Evolutionary conservation across 2,329 filamentous ascomycete species (phyloP).

Genomic region (Penicillium paneum): DNA sequence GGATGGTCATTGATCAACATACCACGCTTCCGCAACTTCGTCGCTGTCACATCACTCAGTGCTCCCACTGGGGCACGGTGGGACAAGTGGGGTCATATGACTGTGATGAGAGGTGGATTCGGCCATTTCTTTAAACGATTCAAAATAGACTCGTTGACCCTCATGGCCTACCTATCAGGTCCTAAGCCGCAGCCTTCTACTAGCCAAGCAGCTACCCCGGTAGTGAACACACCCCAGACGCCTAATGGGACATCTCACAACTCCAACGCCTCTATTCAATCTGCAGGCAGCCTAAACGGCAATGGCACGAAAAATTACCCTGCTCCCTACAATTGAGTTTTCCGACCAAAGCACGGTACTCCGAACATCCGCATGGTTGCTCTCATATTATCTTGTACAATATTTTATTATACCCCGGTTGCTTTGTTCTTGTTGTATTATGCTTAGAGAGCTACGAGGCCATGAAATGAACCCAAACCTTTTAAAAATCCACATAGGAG

Average conservation of each 20-base stretch:
- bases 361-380: background rate
- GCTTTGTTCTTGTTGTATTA: background rate
- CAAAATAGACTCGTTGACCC: background rate
- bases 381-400: background rate
- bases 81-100: constrained; percentile 17
- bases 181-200: background rate
- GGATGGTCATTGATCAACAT: constrained; percentile 36
- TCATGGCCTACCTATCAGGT: background rate
- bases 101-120: background rate
- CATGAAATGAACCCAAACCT: background rate
- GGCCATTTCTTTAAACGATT: constrained; percentile 2
- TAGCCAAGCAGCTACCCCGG: background rate
- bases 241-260: background rate
- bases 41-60: constrained; percentile 22
- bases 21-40: constrained; percentile 32
- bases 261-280: background rate
- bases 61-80: constrained; percentile 2
- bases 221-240: background rate
- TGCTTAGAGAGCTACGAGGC: background rate
- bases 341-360: background rate
- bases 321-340: background rate
- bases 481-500: no score
- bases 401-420: background rate
- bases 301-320: background rate
- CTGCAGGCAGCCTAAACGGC: background rate